phyloP scores from a whole-genome alignment of 2,329 filamentous ascomycete species.

The Penicillium sp. region DNA sequence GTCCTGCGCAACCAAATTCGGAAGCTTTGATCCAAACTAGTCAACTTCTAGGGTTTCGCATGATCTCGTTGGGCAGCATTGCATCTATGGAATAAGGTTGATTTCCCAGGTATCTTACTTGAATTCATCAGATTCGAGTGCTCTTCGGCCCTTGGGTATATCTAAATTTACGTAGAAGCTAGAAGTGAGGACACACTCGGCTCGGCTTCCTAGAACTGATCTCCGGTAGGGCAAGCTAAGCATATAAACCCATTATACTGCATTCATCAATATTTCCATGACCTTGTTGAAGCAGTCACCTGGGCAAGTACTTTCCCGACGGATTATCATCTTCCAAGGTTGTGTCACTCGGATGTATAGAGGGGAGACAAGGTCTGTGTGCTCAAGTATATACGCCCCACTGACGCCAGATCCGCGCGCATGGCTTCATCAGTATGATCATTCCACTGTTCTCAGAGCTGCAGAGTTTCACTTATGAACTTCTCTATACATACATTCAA shows the following conservation, averaged over 20 bases:
- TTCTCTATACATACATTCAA: background rate
- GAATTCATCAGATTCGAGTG: background rate
- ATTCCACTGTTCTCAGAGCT: background rate
- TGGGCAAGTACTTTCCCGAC: background rate
- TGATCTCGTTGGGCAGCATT: background rate
- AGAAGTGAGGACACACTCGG: background rate
- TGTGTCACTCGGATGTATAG: background rate
- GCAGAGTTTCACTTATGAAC: background rate
- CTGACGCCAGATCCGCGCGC: constrained; percentile 23
- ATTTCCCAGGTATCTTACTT: background rate
- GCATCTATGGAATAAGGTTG: background rate
- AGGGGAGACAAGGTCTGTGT: background rate
- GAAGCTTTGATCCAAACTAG: constrained; percentile 13
- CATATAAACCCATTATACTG: background rate
- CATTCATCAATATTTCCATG: background rate
- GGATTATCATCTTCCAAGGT: background rate
- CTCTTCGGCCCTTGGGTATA: background rate
- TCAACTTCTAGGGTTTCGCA: background rate
- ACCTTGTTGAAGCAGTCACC: too few relatives aligned
- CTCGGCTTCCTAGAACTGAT: background rate
- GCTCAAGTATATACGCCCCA: constrained; percentile 6
- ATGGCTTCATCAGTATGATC: constrained; percentile 4
- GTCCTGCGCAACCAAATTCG: constrained; percentile 19
- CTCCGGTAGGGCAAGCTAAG: background rate
- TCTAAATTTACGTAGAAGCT: background rate